Conservation (phyloP, 1,139 yeast genomes). For the Yamadazyma oceani region DNA sequence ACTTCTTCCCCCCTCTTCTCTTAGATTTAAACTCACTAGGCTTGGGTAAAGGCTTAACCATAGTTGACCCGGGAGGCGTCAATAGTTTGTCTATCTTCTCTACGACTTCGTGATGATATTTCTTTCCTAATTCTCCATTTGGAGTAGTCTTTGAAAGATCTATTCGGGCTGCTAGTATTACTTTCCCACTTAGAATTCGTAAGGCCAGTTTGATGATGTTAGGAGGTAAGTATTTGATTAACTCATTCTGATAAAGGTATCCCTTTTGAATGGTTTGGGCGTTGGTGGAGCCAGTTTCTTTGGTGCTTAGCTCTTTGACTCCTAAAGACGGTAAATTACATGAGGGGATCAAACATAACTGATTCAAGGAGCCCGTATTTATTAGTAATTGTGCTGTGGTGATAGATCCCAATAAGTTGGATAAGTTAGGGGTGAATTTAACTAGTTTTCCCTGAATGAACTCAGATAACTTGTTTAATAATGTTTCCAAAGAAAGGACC, state of each 20-base stretch:
- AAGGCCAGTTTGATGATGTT: slow-evolving; percentile 68
- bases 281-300: slow-evolving; percentile 28
- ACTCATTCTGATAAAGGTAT: slow-evolving; percentile 51
- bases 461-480: slow-evolving; percentile 44
- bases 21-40: slow-evolving; percentile 80
- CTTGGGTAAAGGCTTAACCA: slow-evolving; percentile 75
- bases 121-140: slow-evolving; percentile 57
- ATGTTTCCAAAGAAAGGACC: slow-evolving; percentile 45
- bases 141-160: slow-evolving; percentile 52
- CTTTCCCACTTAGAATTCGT: slow-evolving; percentile 77
- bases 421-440: slow-evolving; percentile 75
- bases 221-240: slow-evolving; percentile 56
- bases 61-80: slow-evolving; percentile 72
- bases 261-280: slow-evolving; percentile 56
- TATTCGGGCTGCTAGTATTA: slow-evolving; percentile 79
- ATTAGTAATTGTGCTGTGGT: slow-evolving; percentile 76
- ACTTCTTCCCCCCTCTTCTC: slow-evolving; percentile 82
- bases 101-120: slow-evolving; percentile 59
- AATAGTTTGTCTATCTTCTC: slow-evolving; percentile 68
- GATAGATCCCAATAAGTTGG: slow-evolving; percentile 69
- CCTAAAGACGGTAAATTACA: slow-evolving; percentile 85
- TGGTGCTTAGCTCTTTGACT: slow-evolving; percentile 51
- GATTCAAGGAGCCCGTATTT: slow-evolving; percentile 69
- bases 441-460: slow-evolving; percentile 60
- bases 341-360: slow-evolving; percentile 70